Percentiles rank a stretch among this genome's conserved stretches.
Conservation (phyloP, 306 rosid species). For the Rosa multiflora region DNA sequence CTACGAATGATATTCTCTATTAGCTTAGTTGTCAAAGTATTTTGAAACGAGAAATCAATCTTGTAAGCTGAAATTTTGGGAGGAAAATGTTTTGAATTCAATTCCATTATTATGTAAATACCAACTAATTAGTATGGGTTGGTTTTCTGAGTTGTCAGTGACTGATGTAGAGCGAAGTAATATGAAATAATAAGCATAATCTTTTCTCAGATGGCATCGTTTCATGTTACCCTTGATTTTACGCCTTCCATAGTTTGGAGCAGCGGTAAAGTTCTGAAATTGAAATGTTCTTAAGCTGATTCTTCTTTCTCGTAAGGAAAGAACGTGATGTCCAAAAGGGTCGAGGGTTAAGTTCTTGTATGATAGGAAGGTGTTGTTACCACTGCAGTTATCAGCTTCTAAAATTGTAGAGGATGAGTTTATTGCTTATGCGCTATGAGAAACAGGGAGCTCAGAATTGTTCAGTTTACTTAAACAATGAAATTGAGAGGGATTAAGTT, state of each 20-base stretch:
- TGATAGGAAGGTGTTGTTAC: background rate
- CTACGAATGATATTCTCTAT: background rate
- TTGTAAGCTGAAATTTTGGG: constrained; percentile 10
- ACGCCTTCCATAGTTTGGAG: background rate
- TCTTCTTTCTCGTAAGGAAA: no score
- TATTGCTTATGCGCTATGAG: background rate
- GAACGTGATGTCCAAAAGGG: no score
- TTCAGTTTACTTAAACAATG: background rate
- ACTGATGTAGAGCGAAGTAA: background rate
- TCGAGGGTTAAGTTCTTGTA: background rate
- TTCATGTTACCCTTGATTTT: background rate
- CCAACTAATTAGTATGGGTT: background rate
- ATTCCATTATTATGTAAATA: constrained; percentile 2
- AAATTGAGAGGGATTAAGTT: no score
- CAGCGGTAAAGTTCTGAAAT: background rate
- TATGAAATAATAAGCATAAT: background rate
- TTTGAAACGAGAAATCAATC: background rate
- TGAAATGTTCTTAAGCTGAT: background rate
- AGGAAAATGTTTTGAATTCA: background rate
- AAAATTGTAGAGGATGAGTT: background rate
- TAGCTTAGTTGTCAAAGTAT: background rate
- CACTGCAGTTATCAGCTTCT: background rate
- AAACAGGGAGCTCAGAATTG: background rate
- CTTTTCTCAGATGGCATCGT: background rate
- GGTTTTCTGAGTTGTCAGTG: background rate